Evolutionary conservation across 371 early-diverging fungal species (phyloP).

Genomic region (Umbelopsis sp.): DNA sequence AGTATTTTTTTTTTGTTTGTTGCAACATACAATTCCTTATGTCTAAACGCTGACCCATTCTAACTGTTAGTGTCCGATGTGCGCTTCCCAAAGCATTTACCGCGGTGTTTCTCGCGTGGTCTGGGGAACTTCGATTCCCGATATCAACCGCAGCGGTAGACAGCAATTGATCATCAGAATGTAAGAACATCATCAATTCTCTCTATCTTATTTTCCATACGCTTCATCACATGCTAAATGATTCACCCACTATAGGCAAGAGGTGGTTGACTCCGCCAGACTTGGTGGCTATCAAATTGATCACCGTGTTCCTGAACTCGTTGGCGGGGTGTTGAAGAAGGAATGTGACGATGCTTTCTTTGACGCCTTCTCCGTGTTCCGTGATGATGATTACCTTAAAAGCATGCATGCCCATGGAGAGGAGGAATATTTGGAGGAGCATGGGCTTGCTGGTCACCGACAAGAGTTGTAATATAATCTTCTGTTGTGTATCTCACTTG

Average conservation of each 20-base stretch:
- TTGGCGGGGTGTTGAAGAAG: slow-evolving; percentile 35
- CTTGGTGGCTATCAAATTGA: slow-evolving; percentile 34
- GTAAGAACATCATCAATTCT: slow-evolving; percentile 21
- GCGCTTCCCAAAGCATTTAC: slow-evolving; percentile 40
- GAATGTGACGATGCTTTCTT: slow-evolving; percentile 22
- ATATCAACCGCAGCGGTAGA: slow-evolving; percentile 40
- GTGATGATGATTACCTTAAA: background rate
- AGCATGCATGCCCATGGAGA: slow-evolving; percentile 11
- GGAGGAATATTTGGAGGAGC: background rate
- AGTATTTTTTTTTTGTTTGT: background rate
- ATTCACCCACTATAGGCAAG: slow-evolving; percentile 24
- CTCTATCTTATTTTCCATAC: background rate
- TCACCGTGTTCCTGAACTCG: slow-evolving; percentile 26
- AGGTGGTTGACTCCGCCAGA: slow-evolving; percentile 32
- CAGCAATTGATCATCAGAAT: slow-evolving; percentile 37
- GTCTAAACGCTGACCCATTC: no score
- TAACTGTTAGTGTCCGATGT: slow-evolving; percentile 37
- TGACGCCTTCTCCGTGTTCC: slow-evolving; percentile 2
- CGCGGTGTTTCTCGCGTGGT: slow-evolving; percentile 41
- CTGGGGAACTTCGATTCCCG: slow-evolving; percentile 43
- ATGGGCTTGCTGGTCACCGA: background rate
- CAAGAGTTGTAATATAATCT: background rate
- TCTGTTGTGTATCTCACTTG: background rate
- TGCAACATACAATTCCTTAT: no score
- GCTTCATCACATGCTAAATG: background rate